Evolutionary conservation across 106 monocot species (phyloP), one percentile per base, ranked within the genome.

Genomic region (Apostasia ramifera): DNA sequence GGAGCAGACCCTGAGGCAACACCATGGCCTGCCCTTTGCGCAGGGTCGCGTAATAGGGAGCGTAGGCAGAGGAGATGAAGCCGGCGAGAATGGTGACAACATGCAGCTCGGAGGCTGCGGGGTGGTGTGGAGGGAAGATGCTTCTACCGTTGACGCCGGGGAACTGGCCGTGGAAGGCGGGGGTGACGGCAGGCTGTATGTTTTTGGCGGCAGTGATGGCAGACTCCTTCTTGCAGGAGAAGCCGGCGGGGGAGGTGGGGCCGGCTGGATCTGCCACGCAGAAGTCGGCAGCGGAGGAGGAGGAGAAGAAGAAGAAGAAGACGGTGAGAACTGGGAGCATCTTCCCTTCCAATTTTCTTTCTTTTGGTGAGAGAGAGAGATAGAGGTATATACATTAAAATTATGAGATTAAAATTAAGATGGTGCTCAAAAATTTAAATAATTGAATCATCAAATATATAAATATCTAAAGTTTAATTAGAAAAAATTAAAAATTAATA

Each of bases 131-230:
- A 10, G 73, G 69, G 8, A 90, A 94, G 74, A 94, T 74, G 38
- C 94, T 90, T 12, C 90, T 84, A n/a, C 90, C 90, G 71, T 94
- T 94, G 52, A 87, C 67, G 55, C 66, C 90, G 1, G 90, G 90
- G 77, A 82, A 90, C 64, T 90, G 87, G 2, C 46, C 82, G 42
- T 55, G 70, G 60, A 94, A 94, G 10, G 85, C 90, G 1, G 87
- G 82, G 41, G 76, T 83, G 14, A 94, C 89, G 13, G 93, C 85
- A 1, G 93, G 89, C 50, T 82, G 86, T 74, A 93, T 89, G 77
- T 86, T 55, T 77, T 81, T 83, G 55, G 55, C 50, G 44, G 82
- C 85, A 80, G 83, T 79, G 49, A 82, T 75, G 4, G 3, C 12
- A 1, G 76, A 8, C 8, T 40, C 66, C 8, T 51, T 59, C 79